Percentiles rank a stretch among this genome's conserved stretches.
Evolutionary conservation across 345 rosid genomes (phyloP).

Genomic region (Ceriops decandra): DNA sequence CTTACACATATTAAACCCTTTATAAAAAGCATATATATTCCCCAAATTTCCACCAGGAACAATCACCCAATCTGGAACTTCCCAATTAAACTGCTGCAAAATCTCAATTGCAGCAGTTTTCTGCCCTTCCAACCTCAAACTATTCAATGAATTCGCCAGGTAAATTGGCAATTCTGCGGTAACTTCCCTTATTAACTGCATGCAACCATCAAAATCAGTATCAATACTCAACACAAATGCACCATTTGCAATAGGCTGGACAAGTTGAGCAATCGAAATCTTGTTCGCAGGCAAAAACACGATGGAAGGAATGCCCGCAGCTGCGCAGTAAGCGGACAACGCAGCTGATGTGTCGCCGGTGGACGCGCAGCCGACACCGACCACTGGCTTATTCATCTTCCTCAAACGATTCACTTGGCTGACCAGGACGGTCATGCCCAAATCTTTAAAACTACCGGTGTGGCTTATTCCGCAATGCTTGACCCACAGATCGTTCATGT

Average conservation of each 20-base stretch:
- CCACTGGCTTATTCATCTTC: slow-evolving; percentile 28
- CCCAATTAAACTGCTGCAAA: slow-evolving; percentile 33
- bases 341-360: slow-evolving; percentile 34
- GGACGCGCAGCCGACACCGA: slow-evolving; percentile 30
- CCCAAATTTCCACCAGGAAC: slow-evolving; percentile 32
- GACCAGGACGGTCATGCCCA: slow-evolving; percentile 31
- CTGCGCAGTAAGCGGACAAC: slow-evolving; percentile 25
- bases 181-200: slow-evolving; percentile 27
- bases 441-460: slow-evolving; percentile 30
- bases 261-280: slow-evolving; percentile 32
- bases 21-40: slow-evolving; percentile 28
- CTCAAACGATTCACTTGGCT: slow-evolving; percentile 24
- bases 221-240: slow-evolving; percentile 31
- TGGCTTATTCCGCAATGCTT: slow-evolving; percentile 30
- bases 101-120: slow-evolving; percentile 32
- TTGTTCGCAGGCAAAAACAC: slow-evolving; percentile 25
- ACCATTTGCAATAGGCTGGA: slow-evolving; percentile 32
- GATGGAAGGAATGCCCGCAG: slow-evolving; percentile 28
- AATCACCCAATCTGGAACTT: slow-evolving; percentile 32
- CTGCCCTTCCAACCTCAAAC: slow-evolving; percentile 30
- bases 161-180: slow-evolving; percentile 29
- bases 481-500: slow-evolving; percentile 31
- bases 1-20: slow-evolving; percentile 30
- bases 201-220: slow-evolving; percentile 28
- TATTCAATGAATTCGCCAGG: slow-evolving; percentile 25